phyloP scores from a whole-genome alignment of 2,329 filamentous ascomycete genomes.

The Fusarium brevicatenulatum region DNA sequence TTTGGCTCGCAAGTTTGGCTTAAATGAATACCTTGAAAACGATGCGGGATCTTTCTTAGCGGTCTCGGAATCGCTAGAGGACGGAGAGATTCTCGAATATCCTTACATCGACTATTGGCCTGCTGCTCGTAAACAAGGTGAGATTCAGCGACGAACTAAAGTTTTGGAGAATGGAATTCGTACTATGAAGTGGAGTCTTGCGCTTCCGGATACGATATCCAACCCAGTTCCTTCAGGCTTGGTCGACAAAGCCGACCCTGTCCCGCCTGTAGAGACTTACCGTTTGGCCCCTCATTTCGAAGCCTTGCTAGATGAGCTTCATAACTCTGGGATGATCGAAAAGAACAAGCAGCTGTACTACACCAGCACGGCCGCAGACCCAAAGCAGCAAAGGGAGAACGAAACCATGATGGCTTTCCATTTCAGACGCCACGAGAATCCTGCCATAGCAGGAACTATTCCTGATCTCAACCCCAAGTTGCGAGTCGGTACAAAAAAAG shows the following conservation, averaged over 20 bases:
- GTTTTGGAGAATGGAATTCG: not conserved
- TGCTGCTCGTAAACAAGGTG: not conserved
- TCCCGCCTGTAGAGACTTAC: not conserved
- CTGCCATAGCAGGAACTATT: not conserved
- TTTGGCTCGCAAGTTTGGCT: not conserved
- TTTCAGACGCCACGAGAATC: not conserved
- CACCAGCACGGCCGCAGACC: not conserved
- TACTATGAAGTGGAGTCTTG: not conserved
- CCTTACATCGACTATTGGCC: not conserved
- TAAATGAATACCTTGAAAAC: not conserved
- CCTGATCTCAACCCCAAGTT: no score
- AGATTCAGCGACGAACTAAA: not conserved
- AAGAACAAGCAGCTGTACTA: accelerated
- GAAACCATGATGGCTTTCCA: not conserved
- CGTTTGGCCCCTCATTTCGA: not conserved
- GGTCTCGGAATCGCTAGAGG: not conserved
- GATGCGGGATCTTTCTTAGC: not conserved
- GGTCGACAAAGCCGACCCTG: accelerated
- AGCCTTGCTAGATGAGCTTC: not conserved
- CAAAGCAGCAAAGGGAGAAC: not conserved
- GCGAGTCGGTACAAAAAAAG: accelerated
- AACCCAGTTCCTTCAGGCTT: accelerated
- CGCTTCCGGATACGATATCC: accelerated
- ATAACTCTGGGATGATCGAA: accelerated
- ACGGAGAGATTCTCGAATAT: not conserved